phyloP scores from a whole-genome alignment of 805 yeast species.

The Pichia membranifaciens region DNA sequence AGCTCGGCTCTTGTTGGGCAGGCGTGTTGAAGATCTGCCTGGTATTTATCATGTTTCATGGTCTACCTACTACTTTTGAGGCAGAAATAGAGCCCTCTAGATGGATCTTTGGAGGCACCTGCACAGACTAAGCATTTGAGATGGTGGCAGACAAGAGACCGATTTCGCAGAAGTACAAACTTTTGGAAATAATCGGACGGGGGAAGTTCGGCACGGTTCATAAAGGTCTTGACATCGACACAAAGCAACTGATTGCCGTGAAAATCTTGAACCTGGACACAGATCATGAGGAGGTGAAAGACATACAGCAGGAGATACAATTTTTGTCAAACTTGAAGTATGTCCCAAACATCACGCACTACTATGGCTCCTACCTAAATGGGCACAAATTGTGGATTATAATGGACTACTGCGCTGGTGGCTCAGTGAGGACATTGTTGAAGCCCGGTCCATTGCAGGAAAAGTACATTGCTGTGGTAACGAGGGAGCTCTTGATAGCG shows the following conservation, averaged over 20 bases:
- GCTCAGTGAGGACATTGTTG: slow-evolving; percentile 79
- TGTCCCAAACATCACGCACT: slow-evolving; percentile 88
- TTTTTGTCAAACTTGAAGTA: slow-evolving; percentile 75
- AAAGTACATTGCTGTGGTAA: slow-evolving; percentile 71
- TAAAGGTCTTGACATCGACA: slow-evolving; percentile 67
- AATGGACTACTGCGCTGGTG: slow-evolving; percentile 98
- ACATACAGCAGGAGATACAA: slow-evolving; percentile 89
- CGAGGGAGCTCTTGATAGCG: slow-evolving; percentile 75
- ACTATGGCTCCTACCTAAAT: slow-evolving; percentile 79
- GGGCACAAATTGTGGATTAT: slow-evolving; percentile 96
- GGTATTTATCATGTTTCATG: too few relatives aligned
- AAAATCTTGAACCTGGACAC: slow-evolving; percentile 90
- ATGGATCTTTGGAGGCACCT: too few relatives aligned
- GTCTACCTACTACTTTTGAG: too few relatives aligned
- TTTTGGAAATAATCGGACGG: slow-evolving; percentile 88
- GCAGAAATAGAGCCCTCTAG: not conserved
- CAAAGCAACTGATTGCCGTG: slow-evolving; percentile 82
- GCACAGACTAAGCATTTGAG: not conserved
- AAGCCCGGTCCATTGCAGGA: slow-evolving; percentile 89
- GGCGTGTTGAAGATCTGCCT: too few relatives aligned
- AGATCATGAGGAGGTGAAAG: slow-evolving; percentile 88
- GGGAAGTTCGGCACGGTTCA: slow-evolving; percentile 98
- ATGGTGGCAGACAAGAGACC: slow-evolving; percentile 11
- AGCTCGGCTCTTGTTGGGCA: too few relatives aligned
- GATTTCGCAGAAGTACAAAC: slow-evolving; percentile 45